These are phyloP conservation scores for Styphnolobium japonicum DNA, from an alignment of 306 rosid species.

Conservation along the genomic window DNA sequence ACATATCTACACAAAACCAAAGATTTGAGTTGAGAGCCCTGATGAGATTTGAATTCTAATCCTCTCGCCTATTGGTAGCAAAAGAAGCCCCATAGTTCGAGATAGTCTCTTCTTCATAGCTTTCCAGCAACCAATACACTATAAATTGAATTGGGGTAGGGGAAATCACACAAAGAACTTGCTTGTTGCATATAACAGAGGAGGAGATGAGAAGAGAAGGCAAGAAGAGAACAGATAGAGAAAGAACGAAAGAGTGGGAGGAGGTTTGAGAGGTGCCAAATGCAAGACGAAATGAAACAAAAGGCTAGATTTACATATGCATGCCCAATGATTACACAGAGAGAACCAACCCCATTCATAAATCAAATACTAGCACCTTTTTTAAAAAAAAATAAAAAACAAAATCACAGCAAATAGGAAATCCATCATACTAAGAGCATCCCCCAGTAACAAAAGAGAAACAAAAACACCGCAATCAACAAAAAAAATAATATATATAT, in stretches of 20 bases:
- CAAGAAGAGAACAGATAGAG: background rate
- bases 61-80: background rate
- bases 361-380: background rate
- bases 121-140: background rate
- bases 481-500: background rate
- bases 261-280: background rate
- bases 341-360: background rate
- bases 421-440: background rate
- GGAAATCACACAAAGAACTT: background rate
- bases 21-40: background rate
- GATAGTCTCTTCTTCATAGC: background rate
- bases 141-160: background rate
- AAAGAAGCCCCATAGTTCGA: background rate
- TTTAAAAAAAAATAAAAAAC: background rate
- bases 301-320: slow-evolving; percentile 26
- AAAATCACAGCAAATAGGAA: background rate
- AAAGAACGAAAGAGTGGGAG: no score
- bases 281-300: background rate
- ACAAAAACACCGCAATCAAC: background rate
- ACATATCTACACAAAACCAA: background rate
- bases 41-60: background rate
- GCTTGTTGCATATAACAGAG: background rate
- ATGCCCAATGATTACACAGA: background rate
- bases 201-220: background rate
- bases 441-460: background rate